A percentile compares a stretch with the other conserved stretches of the same genome.
Evolutionary conservation across 108 stramenopile species (phyloP).

Genomic region (Thalassiosira profunda): DNA sequence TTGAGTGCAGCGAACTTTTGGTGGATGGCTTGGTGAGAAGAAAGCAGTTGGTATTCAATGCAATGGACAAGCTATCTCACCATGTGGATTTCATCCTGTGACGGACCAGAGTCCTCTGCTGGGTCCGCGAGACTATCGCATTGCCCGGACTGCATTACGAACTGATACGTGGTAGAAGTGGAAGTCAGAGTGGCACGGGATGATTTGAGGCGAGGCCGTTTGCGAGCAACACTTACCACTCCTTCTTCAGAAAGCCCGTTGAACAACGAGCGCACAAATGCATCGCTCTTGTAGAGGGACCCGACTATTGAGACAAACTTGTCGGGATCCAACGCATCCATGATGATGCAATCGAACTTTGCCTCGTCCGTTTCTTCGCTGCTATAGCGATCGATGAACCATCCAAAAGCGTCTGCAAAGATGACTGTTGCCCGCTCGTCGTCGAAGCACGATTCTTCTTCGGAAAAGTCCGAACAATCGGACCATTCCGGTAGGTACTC

Average conservation of each 20-base stretch:
- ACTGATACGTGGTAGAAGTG: too few species aligned
- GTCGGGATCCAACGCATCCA: conserved; percentile 61
- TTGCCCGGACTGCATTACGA: conserved; percentile 7
- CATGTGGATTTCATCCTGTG: neutral
- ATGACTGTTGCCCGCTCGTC: conserved; percentile 56
- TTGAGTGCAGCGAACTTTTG: conserved; percentile 5
- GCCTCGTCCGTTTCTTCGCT: conserved; percentile 16
- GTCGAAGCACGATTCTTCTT: conserved; percentile 65
- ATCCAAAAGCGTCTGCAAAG: conserved; percentile 62
- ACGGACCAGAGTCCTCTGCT: neutral
- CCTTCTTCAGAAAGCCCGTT: conserved; percentile 56
- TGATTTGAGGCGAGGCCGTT: too few species aligned
- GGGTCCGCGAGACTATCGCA: neutral
- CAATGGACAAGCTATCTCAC: neutral
- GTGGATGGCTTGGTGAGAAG: neutral
- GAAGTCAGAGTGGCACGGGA: too few species aligned
- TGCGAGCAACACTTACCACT: too few species aligned
- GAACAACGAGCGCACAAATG: conserved; percentile 57
- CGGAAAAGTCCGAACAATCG: conserved; percentile 64
- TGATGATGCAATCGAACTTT: conserved; percentile 55
- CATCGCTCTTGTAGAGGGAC: conserved; percentile 41
- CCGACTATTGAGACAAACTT: conserved; percentile 50
- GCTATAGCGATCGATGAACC: conserved; percentile 58
- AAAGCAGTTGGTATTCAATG: neutral
- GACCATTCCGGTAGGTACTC: conserved; percentile 69